Base-by-base conservation (phyloP, 169 alveolate genomes). In the Plasmodium gallinaceum region DNA sequence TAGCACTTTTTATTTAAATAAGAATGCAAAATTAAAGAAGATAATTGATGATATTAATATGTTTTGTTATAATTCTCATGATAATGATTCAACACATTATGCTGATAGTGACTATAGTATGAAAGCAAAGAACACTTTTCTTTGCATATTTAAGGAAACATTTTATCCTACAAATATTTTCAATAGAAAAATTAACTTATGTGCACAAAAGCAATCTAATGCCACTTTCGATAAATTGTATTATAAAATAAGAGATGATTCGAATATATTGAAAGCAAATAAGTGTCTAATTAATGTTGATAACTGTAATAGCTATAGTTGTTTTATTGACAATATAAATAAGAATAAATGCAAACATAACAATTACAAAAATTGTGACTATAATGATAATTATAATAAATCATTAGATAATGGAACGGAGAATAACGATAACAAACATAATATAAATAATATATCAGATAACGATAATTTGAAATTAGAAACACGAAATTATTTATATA, bases 41-140 rank as follows among this genome's bases (percentile, higher is more conserved):
- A 32, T 2, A 32, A 32, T 4, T 32, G 70, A 32, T 2, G 37
- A 10, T 5, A 43, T 42, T 16, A 68, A 18, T 43, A 8, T 7
- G 42, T 8, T 46, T 18, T 26, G 45, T 45, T 70, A 22, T 20
- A 70, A 48, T 51, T 22, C 16, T 16, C 18, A 52, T 46, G 66
- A 26, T 6, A 18, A 18, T 14, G 20, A 46, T 46, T 45, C 22
- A 2, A 32, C 4, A 4, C 4, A 32, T 32, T 2, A 32, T 32
- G 39, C 39, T 32, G 39, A 32, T 69, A 18, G 12, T 48, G 62
- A n/a, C 0, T 43, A 70, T 48, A 70, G 14, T 46, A 20, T 46
- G 42, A 70, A 70, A 48, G 48, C 80, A 12, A 14, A 46, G 20
- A 70, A 70, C 46, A 70, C 80, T 1, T 70, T 70, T 70, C 80